A percentile compares a stretch with the other conserved stretches of the same genome.
Conservation (phyloP, 1,284 basidiomycete genomes). For the Pyrrhoderma lamaoense region DNA sequence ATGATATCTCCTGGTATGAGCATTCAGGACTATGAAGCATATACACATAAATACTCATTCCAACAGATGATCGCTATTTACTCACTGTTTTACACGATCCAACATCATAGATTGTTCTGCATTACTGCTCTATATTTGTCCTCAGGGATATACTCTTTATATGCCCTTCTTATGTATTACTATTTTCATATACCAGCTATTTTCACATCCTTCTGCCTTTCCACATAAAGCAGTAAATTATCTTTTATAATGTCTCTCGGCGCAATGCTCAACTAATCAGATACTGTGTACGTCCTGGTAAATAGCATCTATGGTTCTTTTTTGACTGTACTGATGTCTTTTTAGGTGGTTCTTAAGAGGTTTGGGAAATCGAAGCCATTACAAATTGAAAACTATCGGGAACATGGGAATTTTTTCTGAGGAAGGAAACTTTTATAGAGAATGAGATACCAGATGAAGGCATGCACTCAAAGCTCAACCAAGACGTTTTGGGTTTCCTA, state of each 20-base stretch:
- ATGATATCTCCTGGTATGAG: constrained; percentile 87
- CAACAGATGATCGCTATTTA: constrained; percentile 71
- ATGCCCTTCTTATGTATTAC: not conserved
- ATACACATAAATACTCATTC: constrained; percentile 1
- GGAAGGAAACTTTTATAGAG: not conserved
- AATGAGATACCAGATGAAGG: too few relatives aligned
- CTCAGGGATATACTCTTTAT: not conserved
- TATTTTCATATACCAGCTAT: not conserved
- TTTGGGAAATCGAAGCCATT: too few relatives aligned
- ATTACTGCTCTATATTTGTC: not conserved
- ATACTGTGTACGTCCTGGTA: too few relatives aligned
- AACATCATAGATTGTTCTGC: constrained; percentile 25
- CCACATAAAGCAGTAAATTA: not conserved
- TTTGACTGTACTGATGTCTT: too few relatives aligned
- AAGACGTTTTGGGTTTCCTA: too few relatives aligned
- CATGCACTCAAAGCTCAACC: too few relatives aligned
- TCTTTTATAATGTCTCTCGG: not conserved
- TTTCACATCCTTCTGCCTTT: not conserved
- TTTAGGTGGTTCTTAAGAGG: not conserved
- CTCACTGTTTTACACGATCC: constrained; percentile 83
- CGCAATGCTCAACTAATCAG: too few relatives aligned
- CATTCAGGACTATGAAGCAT: not conserved
- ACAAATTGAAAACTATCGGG: too few relatives aligned
- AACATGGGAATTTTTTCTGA: not conserved
- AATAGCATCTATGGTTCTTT: too few relatives aligned